Evolutionary conservation across 1,284 basidiomycete species (phyloP), one percentile per base, ranked within the genome.

Genomic region (Malassezia cuniculi): DNA sequence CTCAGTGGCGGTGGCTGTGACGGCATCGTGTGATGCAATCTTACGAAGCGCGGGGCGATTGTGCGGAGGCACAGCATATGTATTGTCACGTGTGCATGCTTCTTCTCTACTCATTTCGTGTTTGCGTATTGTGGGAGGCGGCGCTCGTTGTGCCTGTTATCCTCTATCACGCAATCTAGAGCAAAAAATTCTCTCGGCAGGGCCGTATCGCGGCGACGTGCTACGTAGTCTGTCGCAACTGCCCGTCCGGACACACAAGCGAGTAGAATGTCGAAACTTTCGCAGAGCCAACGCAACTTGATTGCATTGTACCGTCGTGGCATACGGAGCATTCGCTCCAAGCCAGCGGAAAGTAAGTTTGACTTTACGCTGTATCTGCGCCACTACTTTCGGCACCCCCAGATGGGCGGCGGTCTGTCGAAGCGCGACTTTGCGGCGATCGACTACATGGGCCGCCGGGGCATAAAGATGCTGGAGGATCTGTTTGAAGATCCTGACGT

Each of bases 281-380:
- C 42, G 2, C 42, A 39, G 25, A 39, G 31, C n/a, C 42, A 45
- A 21, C 27, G 21, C 2, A 34, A 27, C 9, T 32, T 45, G 15
- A 29, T 45, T 19, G 30, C 42, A 5, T 24, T 35, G 20, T 45
- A 45, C 19, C 42, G 42, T 5, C 37, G 36, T 10, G 42, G 42
- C 6, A 29, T 45, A 14, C 42, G 42, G 18, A 26, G 32, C 4
- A 28, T 45, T n/a, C 42, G 42, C 17, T 29, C 42, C 11, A 45
- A 45, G 37, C 42, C 42, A 19, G 42, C 39, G 42, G 42, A 39
- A 32, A 14, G 42, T 45, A 17, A 27, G 9, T 18, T 9, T 21
- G 44, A 55, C 39, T 66, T 66, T 31, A 53, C 48, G 21, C 47
- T 64, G 29, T 66, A 63, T 41, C 41, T 66, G 21, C 61, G 63